Conservation (phyloP, 1,139 yeast species). For the Candida tetrigidarum region DNA sequence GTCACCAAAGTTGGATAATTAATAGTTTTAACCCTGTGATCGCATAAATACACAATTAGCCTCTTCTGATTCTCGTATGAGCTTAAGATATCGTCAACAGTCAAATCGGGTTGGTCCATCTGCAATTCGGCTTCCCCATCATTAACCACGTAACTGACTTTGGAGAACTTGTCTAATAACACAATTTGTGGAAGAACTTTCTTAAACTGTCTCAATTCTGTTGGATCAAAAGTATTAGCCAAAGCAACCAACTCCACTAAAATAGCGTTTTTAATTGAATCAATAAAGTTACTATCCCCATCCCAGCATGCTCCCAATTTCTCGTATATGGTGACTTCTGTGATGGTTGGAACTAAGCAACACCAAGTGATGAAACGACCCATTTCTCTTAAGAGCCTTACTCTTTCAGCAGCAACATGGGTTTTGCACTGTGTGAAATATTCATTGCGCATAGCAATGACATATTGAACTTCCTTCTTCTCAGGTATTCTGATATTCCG, state of each 20-base stretch:
- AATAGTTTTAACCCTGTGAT: slow-evolving; percentile 19
- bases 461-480: slow-evolving; percentile 32
- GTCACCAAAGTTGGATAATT: slow-evolving; percentile 9
- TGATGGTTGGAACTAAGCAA: slow-evolving; percentile 24
- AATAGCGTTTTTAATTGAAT: slow-evolving; percentile 24
- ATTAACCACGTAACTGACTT: slow-evolving; percentile 14
- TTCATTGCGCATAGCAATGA: slow-evolving; percentile 36
- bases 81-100: slow-evolving; percentile 16
- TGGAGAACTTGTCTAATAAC: slow-evolving; percentile 18
- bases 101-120: slow-evolving; percentile 7
- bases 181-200: slow-evolving; percentile 24
- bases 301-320: slow-evolving; percentile 27
- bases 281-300: slow-evolving; percentile 18
- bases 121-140: slow-evolving; percentile 11
- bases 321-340: slow-evolving; percentile 27
- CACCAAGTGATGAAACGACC: slow-evolving; percentile 45
- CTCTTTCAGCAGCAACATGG: slow-evolving; percentile 44
- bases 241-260: slow-evolving; percentile 28
- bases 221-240: slow-evolving; percentile 21
- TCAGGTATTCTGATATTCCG: slow-evolving; percentile 40
- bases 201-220: slow-evolving; percentile 19
- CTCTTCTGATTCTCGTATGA: slow-evolving; percentile 18
- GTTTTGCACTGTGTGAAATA: slow-evolving; percentile 40
- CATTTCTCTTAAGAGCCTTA: slow-evolving; percentile 39
- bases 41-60: slow-evolving; percentile 23